Conservation (phyloP, 2,329 filamentous ascomycete species). For the Paramyrothecium sp. region DNA sequence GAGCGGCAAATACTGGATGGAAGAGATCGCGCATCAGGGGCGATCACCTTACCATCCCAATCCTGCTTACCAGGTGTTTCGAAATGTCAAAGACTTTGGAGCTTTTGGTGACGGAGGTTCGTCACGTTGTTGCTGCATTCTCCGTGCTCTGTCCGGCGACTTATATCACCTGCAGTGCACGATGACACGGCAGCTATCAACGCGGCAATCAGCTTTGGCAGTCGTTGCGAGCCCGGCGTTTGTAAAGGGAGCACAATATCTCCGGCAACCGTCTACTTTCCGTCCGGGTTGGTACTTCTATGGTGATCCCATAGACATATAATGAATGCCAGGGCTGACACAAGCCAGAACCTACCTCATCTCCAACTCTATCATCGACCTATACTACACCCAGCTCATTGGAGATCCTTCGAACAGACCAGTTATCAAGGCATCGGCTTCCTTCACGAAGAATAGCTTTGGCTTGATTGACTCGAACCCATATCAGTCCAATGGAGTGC, state of each 20-base stretch:
- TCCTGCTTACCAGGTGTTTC: slow-evolving; percentile 23
- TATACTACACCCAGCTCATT: slow-evolving; percentile 78
- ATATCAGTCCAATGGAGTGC: slow-evolving; percentile 36
- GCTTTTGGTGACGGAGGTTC: slow-evolving; percentile 25
- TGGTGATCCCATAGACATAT: not conserved
- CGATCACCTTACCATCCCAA: slow-evolving; percentile 25
- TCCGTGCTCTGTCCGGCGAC: not conserved
- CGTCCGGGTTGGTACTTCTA: slow-evolving; percentile 26
- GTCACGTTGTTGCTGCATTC: not conserved
- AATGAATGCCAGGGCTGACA: slow-evolving; percentile 1
- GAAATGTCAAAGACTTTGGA: slow-evolving; percentile 28
- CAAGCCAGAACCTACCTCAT: slow-evolving; percentile 62
- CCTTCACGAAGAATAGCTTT: slow-evolving; percentile 40
- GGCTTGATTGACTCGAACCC: slow-evolving; percentile 48
- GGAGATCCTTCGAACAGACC: slow-evolving; percentile 64
- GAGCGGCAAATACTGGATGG: slow-evolving; percentile 22
- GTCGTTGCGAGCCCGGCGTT: slow-evolving; percentile 18
- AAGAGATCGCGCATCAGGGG: slow-evolving; percentile 23
- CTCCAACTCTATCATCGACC: slow-evolving; percentile 67
- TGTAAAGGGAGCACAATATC: slow-evolving; percentile 30
- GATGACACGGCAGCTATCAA: slow-evolving; percentile 26
- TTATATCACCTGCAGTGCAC: slow-evolving; percentile 12
- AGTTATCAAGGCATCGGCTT: slow-evolving; percentile 50
- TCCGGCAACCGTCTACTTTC: slow-evolving; percentile 35
- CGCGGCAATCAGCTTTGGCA: slow-evolving; percentile 21